Conservation (phyloP, 2,329 filamentous ascomycete genomes). For the Sarocladium brachiariae region DNA sequence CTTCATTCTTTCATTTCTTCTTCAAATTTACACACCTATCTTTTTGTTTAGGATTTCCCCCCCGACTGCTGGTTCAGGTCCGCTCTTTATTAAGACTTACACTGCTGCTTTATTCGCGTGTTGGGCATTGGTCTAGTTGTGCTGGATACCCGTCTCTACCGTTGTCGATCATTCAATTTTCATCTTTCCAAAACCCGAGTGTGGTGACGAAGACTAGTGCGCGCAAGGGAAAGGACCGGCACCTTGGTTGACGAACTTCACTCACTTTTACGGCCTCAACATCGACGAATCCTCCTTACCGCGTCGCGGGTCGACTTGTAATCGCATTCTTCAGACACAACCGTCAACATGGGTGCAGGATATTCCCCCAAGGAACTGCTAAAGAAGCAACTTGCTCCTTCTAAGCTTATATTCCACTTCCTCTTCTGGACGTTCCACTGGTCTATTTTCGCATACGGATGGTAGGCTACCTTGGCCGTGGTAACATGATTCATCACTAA, state of each 20-base stretch:
- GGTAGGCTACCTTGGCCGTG: constrained; percentile 46
- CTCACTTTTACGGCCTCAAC: background rate
- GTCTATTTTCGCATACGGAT: constrained; percentile 75
- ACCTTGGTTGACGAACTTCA: background rate
- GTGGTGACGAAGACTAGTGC: background rate
- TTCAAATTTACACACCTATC: background rate
- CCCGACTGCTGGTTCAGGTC: constrained; percentile 9
- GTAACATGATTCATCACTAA: constrained; percentile 5
- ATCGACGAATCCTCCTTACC: background rate
- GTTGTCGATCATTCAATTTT: background rate
- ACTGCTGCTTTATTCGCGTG: constrained; percentile 4
- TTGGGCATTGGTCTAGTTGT: background rate
- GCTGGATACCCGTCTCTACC: constrained; percentile 8
- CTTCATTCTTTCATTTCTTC: constrained; percentile 10
- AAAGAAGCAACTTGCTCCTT: constrained; percentile 59
- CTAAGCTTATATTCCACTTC: constrained; percentile 72
- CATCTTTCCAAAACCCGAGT: too few relatives aligned
- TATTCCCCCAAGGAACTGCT: constrained; percentile 37
- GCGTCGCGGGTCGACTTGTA: constrained; percentile 52
- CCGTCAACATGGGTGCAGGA: constrained; percentile 30
- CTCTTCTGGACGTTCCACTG: constrained; percentile 76
- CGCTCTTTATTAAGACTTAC: constrained; percentile 8
- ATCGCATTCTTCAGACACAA: constrained; percentile 18
- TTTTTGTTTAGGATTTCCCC: constrained; percentile 8
- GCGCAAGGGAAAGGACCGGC: background rate